A percentile compares a stretch with the other conserved stretches of the same genome.
phyloP scores from a whole-genome alignment of 345 rosid genomes.

The Arabidopsis suecica region DNA sequence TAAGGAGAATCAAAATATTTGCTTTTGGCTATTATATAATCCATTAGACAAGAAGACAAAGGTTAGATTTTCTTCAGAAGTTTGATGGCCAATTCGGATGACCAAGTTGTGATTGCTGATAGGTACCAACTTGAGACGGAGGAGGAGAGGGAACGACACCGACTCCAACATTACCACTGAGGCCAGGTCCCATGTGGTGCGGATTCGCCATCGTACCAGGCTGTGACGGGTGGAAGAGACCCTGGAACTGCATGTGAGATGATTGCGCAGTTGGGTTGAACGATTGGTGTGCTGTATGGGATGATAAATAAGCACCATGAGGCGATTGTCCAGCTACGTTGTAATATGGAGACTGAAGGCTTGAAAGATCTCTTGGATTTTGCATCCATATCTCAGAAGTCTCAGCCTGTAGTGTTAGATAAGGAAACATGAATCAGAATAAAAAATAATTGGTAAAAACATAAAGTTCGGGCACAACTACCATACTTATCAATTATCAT shows the following conservation, averaged over 20 bases:
- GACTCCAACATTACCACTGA: slow-evolving; percentile 83
- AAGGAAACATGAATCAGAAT: slow-evolving; percentile 22
- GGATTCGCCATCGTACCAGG: slow-evolving; percentile 69
- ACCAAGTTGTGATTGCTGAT: slow-evolving; percentile 91
- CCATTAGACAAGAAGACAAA: slow-evolving; percentile 47
- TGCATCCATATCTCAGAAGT: slow-evolving; percentile 93
- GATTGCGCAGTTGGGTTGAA: slow-evolving; percentile 87
- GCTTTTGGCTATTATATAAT: slow-evolving; percentile 51
- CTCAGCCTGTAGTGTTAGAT: slow-evolving; percentile 62
- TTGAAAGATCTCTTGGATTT: slow-evolving; percentile 76
- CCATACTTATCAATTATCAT: slow-evolving; percentile 7
- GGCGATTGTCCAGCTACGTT: slow-evolving; percentile 84
- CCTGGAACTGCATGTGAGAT: slow-evolving; percentile 90
- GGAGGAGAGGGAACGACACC: slow-evolving; percentile 75
- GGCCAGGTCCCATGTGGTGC: slow-evolving; percentile 81
- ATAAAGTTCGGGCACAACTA: not conserved
- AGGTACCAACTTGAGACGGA: slow-evolving; percentile 80
- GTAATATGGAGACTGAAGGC: slow-evolving; percentile 80
- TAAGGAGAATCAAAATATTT: slow-evolving; percentile 42
- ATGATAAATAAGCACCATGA: slow-evolving; percentile 74
- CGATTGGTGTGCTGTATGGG: slow-evolving; percentile 80
- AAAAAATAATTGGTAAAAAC: slow-evolving; percentile 2
- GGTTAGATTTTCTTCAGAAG: slow-evolving; percentile 69
- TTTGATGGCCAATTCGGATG: slow-evolving; percentile 90
- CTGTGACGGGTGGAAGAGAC: slow-evolving; percentile 78